Evolutionary conservation across 2,329 filamentous ascomycete species (phyloP).

Genomic region (Alternaria postmessia): DNA sequence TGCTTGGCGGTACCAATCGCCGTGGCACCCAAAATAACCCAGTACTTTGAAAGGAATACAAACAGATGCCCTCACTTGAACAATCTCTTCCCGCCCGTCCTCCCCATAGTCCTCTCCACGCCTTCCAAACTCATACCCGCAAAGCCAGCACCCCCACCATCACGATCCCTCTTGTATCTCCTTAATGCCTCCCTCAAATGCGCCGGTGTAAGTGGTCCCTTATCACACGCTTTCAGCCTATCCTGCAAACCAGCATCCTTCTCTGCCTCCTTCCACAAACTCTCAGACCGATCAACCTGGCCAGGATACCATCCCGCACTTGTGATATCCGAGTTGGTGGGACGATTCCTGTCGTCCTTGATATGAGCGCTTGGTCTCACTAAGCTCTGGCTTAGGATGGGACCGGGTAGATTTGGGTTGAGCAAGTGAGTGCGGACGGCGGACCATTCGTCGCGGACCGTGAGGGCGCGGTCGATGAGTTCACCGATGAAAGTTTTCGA

Average conservation of each 20-base stretch:
- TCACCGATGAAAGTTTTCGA: constrained; percentile 81
- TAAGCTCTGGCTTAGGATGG: constrained; percentile 37
- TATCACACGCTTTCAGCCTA: constrained; percentile 46
- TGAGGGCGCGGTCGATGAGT: constrained; percentile 74
- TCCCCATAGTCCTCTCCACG: constrained; percentile 53
- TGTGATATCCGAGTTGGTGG: constrained; percentile 39
- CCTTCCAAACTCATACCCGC: constrained; percentile 60
- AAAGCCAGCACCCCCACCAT: constrained; percentile 67
- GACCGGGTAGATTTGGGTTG: constrained; percentile 38
- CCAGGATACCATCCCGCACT: constrained; percentile 34
- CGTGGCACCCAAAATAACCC: not conserved
- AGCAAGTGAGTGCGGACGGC: constrained; percentile 53
- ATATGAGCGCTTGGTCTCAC: constrained; percentile 42
- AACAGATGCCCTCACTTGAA: constrained; percentile 48
- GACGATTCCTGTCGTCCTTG: constrained; percentile 37
- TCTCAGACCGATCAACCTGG: constrained; percentile 32
- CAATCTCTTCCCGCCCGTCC: constrained; percentile 56
- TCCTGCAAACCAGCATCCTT: constrained; percentile 37
- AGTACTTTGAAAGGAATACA: not conserved
- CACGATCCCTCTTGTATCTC: constrained; percentile 69
- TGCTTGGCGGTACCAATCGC: not conserved
- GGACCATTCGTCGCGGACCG: constrained; percentile 76
- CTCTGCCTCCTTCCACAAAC: constrained; percentile 40
- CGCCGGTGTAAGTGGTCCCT: constrained; percentile 72
- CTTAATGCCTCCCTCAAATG: constrained; percentile 77